A percentile compares a stretch with the other conserved stretches of the same genome.
phyloP scores from a whole-genome alignment of 1,284 basidiomycete species.

The Phellinidium pouzarii region DNA sequence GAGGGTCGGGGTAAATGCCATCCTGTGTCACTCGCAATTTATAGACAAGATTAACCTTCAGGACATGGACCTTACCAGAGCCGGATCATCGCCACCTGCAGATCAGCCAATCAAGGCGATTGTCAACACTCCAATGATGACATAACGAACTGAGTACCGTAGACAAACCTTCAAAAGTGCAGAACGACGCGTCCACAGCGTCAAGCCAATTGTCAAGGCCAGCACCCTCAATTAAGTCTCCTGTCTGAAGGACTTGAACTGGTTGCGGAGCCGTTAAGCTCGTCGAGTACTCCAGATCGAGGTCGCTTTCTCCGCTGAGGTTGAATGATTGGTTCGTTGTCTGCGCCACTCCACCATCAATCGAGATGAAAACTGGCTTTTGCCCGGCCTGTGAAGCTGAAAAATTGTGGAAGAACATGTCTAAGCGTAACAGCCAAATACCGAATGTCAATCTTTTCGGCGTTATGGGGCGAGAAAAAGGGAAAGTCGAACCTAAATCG shows the following conservation, averaged over 20 bases:
- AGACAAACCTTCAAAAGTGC: constrained; percentile 22
- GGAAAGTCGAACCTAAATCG: constrained; percentile 28
- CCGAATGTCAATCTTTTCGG: neutral
- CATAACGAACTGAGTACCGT: neutral
- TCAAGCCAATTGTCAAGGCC: constrained; percentile 26
- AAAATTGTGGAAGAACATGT: constrained; percentile 39
- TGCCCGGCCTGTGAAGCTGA: constrained; percentile 32
- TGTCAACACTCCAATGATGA: neutral
- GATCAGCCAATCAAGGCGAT: neutral
- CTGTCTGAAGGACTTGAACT: constrained; percentile 27
- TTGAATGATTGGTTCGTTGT: constrained; percentile 29
- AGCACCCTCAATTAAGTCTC: constrained; percentile 24
- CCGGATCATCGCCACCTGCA: constrained; percentile 21
- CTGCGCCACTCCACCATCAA: constrained; percentile 20
- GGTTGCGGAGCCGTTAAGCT: constrained; percentile 28
- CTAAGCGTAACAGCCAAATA: constrained; percentile 13
- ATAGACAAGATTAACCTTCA: constrained; percentile 16
- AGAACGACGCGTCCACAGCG: constrained; percentile 27
- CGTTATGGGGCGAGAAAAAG: neutral
- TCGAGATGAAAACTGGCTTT: constrained; percentile 31
- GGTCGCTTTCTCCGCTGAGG: constrained; percentile 40
- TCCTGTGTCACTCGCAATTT: constrained; percentile 29
- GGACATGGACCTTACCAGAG: constrained; percentile 8
- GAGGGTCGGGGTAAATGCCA: constrained; percentile 45
- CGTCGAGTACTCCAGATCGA: constrained; percentile 39